phyloP scores from a whole-genome alignment of 768 basidiomycete species.

The Gelatoporia subvermispora region DNA sequence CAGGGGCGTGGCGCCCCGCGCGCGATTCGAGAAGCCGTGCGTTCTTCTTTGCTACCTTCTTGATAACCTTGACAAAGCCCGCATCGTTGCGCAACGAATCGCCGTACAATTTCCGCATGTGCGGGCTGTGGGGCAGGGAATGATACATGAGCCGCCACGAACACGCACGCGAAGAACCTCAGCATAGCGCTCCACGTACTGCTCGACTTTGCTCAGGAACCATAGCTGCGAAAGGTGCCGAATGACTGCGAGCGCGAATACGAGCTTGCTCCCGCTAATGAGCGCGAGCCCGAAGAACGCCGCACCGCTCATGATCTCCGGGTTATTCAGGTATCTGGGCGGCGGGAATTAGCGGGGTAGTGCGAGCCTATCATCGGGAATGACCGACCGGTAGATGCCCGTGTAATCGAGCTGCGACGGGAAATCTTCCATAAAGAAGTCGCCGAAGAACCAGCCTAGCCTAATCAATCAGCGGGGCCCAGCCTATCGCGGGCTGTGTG shows the following conservation, averaged over 20 bases:
- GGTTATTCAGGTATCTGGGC: constrained; percentile 83
- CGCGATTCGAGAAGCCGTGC: constrained; percentile 69
- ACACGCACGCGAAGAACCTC: neutral
- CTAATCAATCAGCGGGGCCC: neutral
- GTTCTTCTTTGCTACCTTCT: constrained; percentile 83
- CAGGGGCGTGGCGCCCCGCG: constrained; percentile 78
- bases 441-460: constrained; percentile 95
- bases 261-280: constrained; percentile 90
- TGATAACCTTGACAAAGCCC: constrained; percentile 97
- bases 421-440: constrained; percentile 94
- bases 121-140: constrained; percentile 61
- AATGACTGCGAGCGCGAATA: constrained; percentile 77
- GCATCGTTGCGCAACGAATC: constrained; percentile 92
- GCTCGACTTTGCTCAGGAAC: constrained; percentile 91
- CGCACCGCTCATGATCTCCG: constrained; percentile 93
- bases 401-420: constrained; percentile 89
- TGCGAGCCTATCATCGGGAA: constrained; percentile 1
- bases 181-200: constrained; percentile 46
- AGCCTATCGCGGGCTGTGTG: neutral
- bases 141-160: neutral
- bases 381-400: constrained; percentile 83
- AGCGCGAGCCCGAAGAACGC: constrained; percentile 92
- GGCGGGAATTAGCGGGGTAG: neutral
- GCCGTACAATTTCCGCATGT: constrained; percentile 96
- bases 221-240: constrained; percentile 90